Evolutionary conservation across 306 rosid species (phyloP).

Genomic region (Vigna mungo): DNA sequence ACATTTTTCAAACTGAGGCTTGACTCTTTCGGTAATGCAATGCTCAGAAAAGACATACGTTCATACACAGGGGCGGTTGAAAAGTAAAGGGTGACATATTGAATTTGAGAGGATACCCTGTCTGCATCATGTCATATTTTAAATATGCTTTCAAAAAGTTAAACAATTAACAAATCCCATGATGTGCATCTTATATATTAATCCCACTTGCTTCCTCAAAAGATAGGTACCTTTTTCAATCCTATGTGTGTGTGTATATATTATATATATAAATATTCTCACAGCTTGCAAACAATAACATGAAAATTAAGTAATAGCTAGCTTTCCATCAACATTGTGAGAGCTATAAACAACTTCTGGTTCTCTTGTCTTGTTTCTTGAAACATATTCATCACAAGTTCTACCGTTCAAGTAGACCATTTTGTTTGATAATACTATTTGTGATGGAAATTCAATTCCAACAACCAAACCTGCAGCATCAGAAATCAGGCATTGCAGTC

Average conservation of each 20-base stretch:
- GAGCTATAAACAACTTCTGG: constrained; percentile 26
- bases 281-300: constrained; percentile 44
- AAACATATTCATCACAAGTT: neutral
- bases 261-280: constrained; percentile 39
- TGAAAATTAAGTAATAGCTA: constrained; percentile 40
- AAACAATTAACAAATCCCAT: constrained; percentile 24
- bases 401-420: constrained; percentile 4
- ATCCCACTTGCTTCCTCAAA: constrained; percentile 48
- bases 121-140: constrained; percentile 41
- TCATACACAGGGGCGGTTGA: constrained; percentile 36
- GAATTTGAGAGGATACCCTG: constrained; percentile 46
- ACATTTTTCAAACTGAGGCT: constrained; percentile 26
- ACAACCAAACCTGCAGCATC: constrained; percentile 46
- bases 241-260: neutral
- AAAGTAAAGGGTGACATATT: constrained; percentile 22
- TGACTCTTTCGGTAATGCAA: constrained; percentile 44
- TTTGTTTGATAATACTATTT: constrained; percentile 14
- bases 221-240: constrained; percentile 46
- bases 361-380: neutral
- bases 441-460: constrained; percentile 84
- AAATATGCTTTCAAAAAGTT: constrained; percentile 27
- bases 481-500: constrained; percentile 40
- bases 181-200: constrained; percentile 36
- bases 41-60: constrained; percentile 35
- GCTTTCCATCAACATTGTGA: constrained; percentile 37